A percentile compares a stretch with the other conserved stretches of the same genome.
These are phyloP conservation scores for Ascomycota sp. DNA, from an alignment of 2,329 filamentous ascomycete genomes.

Conservation along the genomic window DNA sequence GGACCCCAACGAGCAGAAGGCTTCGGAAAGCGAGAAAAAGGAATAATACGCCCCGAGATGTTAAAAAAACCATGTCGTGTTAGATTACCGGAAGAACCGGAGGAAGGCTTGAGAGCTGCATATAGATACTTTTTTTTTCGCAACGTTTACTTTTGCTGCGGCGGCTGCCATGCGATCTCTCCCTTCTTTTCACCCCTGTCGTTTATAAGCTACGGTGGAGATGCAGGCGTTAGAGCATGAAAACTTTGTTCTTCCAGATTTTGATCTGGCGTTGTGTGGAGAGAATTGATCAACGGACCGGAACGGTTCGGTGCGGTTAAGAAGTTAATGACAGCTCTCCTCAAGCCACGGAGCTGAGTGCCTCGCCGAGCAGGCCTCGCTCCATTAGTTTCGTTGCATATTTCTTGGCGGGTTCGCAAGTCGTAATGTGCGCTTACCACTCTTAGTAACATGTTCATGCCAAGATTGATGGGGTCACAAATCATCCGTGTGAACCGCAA, in stretches of 20 bases:
- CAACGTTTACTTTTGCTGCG: constrained; percentile 23
- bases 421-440: no score
- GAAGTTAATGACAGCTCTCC: constrained; percentile 34
- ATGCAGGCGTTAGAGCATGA: constrained; percentile 29
- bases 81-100: constrained; percentile 12
- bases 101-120: constrained; percentile 7
- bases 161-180: constrained; percentile 8
- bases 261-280: constrained; percentile 5
- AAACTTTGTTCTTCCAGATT: constrained; percentile 14
- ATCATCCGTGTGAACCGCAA: no score
- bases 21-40: constrained; percentile 57
- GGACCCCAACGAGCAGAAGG: constrained; percentile 25
- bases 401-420: not conserved
- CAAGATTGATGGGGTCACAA: no score
- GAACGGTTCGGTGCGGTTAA: constrained; percentile 17
- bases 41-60: constrained; percentile 30
- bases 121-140: constrained; percentile 11
- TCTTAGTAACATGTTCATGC: no score
- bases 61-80: constrained; percentile 5
- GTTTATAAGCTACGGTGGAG: constrained; percentile 25
- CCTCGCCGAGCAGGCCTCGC: not conserved
- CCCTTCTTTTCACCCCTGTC: constrained; percentile 21
- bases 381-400: not conserved
- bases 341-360: constrained; percentile 12
- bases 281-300: no score